Evolutionary conservation across 768 basidiomycete genomes (phyloP).

Genomic region (Pulveroboletus sp.): DNA sequence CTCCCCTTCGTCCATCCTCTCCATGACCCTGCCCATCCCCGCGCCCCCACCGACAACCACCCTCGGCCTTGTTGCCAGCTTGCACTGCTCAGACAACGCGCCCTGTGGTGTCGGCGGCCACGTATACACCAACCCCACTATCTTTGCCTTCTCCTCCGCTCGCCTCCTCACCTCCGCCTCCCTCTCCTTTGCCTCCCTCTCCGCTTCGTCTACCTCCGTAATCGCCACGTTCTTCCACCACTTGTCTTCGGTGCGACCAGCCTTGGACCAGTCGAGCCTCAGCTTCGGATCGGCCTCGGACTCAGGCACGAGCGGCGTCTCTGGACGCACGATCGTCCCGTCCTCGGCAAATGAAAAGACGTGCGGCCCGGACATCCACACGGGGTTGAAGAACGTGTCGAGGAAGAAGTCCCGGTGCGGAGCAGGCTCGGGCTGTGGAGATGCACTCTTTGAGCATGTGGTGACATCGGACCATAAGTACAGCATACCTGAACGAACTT

Average conservation of each 20-base stretch:
- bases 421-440: not conserved
- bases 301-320: not conserved
- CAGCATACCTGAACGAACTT: slow-evolving; percentile 2
- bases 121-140: slow-evolving; percentile 10
- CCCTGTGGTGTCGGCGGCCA: slow-evolving; percentile 24
- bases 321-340: slow-evolving; percentile 14
- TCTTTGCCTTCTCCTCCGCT: not conserved
- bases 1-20: not conserved
- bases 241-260: slow-evolving; percentile 8
- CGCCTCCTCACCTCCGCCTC: not conserved
- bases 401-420: slow-evolving; percentile 44
- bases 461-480: not conserved
- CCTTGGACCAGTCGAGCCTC: not conserved
- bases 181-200: slow-evolving; percentile 7
- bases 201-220: slow-evolving; percentile 26
- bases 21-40: not conserved
- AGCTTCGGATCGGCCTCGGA: no score
- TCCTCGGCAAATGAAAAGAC: slow-evolving; percentile 22
- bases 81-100: slow-evolving; percentile 6
- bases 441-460: not conserved
- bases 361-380: slow-evolving; percentile 33
- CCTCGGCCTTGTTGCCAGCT: not conserved
- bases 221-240: slow-evolving; percentile 30
- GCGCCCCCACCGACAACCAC: not conserved
- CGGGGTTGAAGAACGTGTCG: slow-evolving; percentile 42